phyloP scores from a whole-genome alignment of 176 grass and related monocot genomes.

The Musa troglodytarum region DNA sequence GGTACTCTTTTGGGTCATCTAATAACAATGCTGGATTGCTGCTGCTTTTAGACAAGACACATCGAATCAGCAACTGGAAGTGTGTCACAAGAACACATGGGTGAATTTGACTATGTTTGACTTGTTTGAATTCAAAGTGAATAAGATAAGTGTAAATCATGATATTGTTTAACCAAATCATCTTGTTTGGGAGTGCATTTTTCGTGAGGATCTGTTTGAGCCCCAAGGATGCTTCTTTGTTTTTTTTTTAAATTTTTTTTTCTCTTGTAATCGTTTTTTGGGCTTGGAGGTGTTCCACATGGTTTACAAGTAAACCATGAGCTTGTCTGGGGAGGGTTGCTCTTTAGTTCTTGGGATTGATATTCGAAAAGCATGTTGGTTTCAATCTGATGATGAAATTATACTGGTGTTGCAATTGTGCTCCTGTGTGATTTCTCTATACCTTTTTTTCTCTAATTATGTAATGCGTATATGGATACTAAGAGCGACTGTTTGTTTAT shows the following conservation, averaged over 20 bases:
- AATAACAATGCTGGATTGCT: constrained; percentile 70
- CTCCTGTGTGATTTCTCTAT: neutral
- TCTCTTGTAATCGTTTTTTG: neutral
- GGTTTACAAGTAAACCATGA: constrained; percentile 1
- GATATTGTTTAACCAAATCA: neutral
- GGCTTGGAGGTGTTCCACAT: constrained; percentile 6
- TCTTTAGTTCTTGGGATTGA: constrained; percentile 1
- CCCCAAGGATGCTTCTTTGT: neutral
- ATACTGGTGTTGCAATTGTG: neutral
- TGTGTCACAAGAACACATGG: constrained; percentile 25
- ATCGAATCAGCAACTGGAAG: constrained; percentile 35
- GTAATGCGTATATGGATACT: neutral
- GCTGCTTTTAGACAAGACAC: constrained; percentile 70
- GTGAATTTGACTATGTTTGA: neutral
- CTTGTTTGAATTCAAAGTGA: neutral
- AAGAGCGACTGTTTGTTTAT: neutral
- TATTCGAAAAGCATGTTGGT: neutral
- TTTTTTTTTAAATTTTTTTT: neutral
- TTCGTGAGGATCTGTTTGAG: neutral
- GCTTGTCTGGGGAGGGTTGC: neutral
- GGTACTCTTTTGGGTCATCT: constrained; percentile 71
- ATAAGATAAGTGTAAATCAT: neutral
- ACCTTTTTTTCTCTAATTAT: neutral
- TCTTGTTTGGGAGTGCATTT: neutral
- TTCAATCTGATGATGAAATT: neutral